Base-by-base conservation (phyloP, 2,329 filamentous ascomycete species). In the Apiospora malaysiana region DNA sequence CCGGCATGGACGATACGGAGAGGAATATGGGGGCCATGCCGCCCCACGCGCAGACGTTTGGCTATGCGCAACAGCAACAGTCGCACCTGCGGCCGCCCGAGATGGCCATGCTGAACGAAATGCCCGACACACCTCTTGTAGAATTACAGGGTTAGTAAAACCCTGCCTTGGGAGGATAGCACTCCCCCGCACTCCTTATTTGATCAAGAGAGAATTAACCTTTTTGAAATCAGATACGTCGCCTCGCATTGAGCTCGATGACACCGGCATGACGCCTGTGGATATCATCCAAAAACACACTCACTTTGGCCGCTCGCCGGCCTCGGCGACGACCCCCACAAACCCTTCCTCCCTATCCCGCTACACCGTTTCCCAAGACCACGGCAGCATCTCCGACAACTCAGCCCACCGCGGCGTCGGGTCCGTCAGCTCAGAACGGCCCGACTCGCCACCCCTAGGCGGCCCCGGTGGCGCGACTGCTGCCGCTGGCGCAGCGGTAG, bases 131-230 rank as follows among this genome's bases (percentile, higher is more conserved):
- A 0, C 80, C 81, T 14, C 75, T 87, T n/a, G 81, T 80, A 8
- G 87, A 89, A 73, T 77, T 89, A 51, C 79, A 78, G 70, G 85
- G 87, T 87, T 79, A 74, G 83, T 77, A 40, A 37, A 5, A 45
- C 40, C 10, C n/a, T 12, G 10, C 51, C 6, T n/a, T 12, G 18
- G 1, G 6, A 67, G 43, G 9, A 37, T 21, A 2, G 43, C 46
- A 27, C 25, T 56, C 16, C n/a, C 45, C 14, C 43, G 23, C 7
- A 21, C 72, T 72, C 68, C 70, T 68, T 1, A 2, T 59, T 65
- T 32, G 59, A 71, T 68, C 73, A 68, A 66, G 23, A 10, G 69
- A 46, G 9, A n/a, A 68, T 69, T 83, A 7, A 8, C 40, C 8
- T 43, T 27, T 45, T 27, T 6, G 2, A 21, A 37, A 27, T 43